A percentile compares a stretch with the other conserved stretches of the same genome.
These are phyloP conservation scores for Xylaria sp. DNA, from an alignment of 2,329 filamentous ascomycete species.

Conservation along the genomic window DNA sequence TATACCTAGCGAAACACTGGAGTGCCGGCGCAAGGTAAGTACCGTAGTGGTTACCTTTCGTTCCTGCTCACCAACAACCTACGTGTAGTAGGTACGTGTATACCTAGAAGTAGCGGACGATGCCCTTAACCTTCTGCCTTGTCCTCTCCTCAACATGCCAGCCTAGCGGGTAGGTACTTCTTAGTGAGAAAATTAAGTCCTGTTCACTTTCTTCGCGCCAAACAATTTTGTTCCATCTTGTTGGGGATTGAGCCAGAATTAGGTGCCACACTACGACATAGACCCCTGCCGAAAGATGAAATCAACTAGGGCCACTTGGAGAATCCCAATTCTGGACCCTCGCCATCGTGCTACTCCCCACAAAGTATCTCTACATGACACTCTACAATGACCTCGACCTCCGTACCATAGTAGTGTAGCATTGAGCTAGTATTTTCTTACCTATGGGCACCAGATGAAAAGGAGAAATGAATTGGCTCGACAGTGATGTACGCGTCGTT, in stretches of 20 bases:
- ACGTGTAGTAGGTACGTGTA: too few species aligned
- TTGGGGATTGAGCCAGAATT: constrained; percentile 58
- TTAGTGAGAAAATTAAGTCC: constrained; percentile 15
- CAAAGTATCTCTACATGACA: constrained; percentile 20
- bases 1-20: not conserved
- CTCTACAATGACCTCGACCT: not conserved
- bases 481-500: not conserved
- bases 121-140: constrained; percentile 16
- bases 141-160: constrained; percentile 30
- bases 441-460: not conserved
- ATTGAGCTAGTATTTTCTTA: not conserved
- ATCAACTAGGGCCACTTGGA: constrained; percentile 9
- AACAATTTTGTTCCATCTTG: constrained; percentile 50
- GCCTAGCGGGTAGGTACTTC: constrained; percentile 10
- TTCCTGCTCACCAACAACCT: not conserved
- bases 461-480: not conserved
- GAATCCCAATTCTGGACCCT: constrained; percentile 11
- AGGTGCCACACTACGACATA: constrained; percentile 49
- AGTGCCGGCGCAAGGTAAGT: not conserved
- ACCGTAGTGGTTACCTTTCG: not conserved
- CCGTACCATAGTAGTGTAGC: not conserved
- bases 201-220: constrained; percentile 41
- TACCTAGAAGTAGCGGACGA: not conserved
- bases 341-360: not conserved
- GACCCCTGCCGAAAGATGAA: constrained; percentile 18